phyloP scores from a whole-genome alignment of 495 filamentous ascomycete genomes.

The Aspergillus sparsus region DNA sequence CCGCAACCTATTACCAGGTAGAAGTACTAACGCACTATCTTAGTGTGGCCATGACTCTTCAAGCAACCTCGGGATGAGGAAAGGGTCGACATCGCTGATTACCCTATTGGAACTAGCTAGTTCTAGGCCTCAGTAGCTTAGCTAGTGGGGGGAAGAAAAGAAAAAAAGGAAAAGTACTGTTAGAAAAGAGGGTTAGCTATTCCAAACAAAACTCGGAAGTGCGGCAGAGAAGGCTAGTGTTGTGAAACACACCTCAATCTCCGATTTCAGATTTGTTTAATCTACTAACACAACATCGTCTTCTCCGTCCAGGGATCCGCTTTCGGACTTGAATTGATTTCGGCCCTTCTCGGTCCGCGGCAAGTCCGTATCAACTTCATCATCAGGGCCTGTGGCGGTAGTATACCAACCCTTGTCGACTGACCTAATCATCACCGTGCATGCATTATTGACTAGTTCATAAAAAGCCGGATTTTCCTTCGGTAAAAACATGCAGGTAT shows the following conservation, averaged over 20 bases:
- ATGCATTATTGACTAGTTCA: slow-evolving; percentile 64
- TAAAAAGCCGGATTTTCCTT: slow-evolving; percentile 80
- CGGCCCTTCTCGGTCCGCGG: slow-evolving; percentile 19
- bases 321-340: slow-evolving; percentile 20
- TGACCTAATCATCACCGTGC: slow-evolving; percentile 56
- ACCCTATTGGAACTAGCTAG: too few species aligned
- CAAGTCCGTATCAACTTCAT: slow-evolving; percentile 21
- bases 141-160: neutral
- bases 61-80: too few species aligned
- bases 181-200: neutral
- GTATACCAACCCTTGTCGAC: slow-evolving; percentile 48
- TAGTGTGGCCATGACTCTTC: too few species aligned
- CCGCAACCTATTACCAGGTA: too few species aligned
- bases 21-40: too few species aligned
- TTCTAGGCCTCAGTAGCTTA: too few species aligned
- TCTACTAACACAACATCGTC: slow-evolving; percentile 46
- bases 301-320: slow-evolving; percentile 38
- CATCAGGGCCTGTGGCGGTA: slow-evolving; percentile 30
- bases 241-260: neutral
- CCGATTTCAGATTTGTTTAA: slow-evolving; percentile 20
- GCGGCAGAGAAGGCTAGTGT: neutral
- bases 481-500: slow-evolving; percentile 84
- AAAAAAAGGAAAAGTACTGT: neutral
- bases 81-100: too few species aligned
- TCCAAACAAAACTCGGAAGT: neutral